These are phyloP conservation scores for Naganishia sp. DNA, from an alignment of 1,284 basidiomycete species.

Conservation along the genomic window DNA sequence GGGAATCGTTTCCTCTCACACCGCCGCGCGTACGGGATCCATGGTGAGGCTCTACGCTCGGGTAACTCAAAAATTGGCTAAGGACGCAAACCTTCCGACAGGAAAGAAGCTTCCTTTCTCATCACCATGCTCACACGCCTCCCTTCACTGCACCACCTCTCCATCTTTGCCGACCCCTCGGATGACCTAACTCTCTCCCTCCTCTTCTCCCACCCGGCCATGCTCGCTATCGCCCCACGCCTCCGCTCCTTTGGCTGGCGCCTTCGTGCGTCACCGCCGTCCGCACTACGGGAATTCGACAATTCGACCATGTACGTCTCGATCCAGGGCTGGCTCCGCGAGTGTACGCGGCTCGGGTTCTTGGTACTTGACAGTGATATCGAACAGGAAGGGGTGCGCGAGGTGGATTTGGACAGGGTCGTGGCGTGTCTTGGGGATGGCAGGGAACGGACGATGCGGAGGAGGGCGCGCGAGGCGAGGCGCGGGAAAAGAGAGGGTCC, in stretches of 20 bases:
- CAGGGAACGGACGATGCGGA: not conserved
- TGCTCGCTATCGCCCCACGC: constrained; percentile 38
- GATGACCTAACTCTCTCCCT: constrained; percentile 49
- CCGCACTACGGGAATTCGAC: constrained; percentile 39
- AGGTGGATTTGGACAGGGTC: constrained; percentile 41
- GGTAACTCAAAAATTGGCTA: not conserved
- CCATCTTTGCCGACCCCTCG: constrained; percentile 50
- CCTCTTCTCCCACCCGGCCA: constrained; percentile 38
- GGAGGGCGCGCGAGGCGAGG: not conserved
- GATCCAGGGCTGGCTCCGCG: constrained; percentile 43
- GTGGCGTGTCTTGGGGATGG: constrained; percentile 37
- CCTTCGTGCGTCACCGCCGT: constrained; percentile 44
- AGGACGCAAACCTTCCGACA: constrained; percentile 18
- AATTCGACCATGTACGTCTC: constrained; percentile 47
- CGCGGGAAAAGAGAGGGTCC: not conserved
- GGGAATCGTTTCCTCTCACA: constrained; percentile 26
- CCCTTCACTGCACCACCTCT: constrained; percentile 45
- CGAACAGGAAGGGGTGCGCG: constrained; percentile 39
- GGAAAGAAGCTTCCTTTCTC: constrained; percentile 45
- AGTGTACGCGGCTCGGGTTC: constrained; percentile 44
- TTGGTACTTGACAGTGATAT: constrained; percentile 49
- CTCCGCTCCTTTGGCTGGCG: constrained; percentile 50
- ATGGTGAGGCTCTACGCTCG: not conserved
- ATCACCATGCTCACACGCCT: constrained; percentile 41
- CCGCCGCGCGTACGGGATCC: constrained; percentile 24